phyloP scores from a whole-genome alignment of 2,329 filamentous ascomycete species.

The Alternaria longipes region DNA sequence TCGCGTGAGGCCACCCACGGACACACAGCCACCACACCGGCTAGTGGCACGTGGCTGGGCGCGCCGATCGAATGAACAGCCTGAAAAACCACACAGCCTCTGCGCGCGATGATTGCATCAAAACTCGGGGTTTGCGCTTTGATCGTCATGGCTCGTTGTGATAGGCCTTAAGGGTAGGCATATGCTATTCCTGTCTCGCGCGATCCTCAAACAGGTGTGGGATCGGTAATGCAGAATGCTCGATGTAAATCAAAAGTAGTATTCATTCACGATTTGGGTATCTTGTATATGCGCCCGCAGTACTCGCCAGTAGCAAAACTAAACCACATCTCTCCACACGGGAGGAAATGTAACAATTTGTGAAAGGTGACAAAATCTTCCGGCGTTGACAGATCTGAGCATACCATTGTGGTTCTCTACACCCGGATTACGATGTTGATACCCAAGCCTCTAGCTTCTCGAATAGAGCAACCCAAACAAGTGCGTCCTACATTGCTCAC shows the following conservation, averaged over 20 bases:
- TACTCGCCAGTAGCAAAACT: slow-evolving; percentile 2
- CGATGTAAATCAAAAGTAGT: neutral
- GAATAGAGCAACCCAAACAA: slow-evolving; percentile 76
- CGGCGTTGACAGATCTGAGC: neutral
- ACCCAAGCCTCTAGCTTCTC: slow-evolving; percentile 75
- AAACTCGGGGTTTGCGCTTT: neutral
- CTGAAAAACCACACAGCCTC: neutral
- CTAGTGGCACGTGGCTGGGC: slow-evolving; percentile 7
- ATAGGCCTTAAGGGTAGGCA: neutral
- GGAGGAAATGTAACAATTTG: slow-evolving; percentile 1
- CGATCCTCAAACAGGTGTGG: neutral
- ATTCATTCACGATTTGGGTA: slow-evolving; percentile 20
- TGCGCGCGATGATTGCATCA: neutral
- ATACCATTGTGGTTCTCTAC: slow-evolving; percentile 17
- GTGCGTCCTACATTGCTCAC: slow-evolving; percentile 73
- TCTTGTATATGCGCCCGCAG: slow-evolving; percentile 21
- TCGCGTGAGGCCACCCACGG: slow-evolving; percentile 9
- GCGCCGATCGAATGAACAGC: neutral
- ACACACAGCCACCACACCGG: slow-evolving; percentile 1
- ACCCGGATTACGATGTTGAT: slow-evolving; percentile 70
- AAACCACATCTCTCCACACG: neutral
- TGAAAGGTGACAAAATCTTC: neutral
- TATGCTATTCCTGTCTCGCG: neutral
- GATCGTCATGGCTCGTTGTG: neutral
- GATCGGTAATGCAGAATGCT: neutral